Base-by-base conservation (phyloP, 257 asterid genomes). In the Knoxia roxburghii region DNA sequence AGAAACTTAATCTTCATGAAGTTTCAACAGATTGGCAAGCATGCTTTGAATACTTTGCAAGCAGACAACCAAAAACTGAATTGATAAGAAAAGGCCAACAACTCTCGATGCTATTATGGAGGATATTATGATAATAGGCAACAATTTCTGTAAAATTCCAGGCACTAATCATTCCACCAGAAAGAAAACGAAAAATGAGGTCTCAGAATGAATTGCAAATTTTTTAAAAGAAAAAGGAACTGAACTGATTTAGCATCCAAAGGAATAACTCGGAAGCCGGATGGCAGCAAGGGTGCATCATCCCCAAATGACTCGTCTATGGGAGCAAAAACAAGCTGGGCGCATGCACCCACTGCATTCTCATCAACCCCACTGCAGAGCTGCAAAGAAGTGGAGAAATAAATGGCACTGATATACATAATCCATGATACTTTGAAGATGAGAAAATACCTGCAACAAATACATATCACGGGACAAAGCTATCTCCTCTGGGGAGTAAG, bases 271-370 rank as follows among this genome's bases (percentile, higher is more conserved):
- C 91, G 97, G 68, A 94, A 94, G 17, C 99, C 99, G 45, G 97
- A 90, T 13, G 97, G 89, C 41, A 90, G 86, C 79, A 94, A 33
- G 20, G 91, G 93, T 59, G 96, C 97, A 68, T 94, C 99, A 30
- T 94, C 97, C 15, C 96, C 95, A 52, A 94, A 90, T 18, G 96
- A 85, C 72, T 88, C 99, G 51, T 90, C 96, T 17, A 94, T 90
- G 1, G 99, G 95, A 43, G 97, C 95, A 79, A 94, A 94, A 62
- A 94, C 95, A 11, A 94, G 96, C 87, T 94, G 96, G 70, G 97
- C 89, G 68, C 95, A 93, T 32, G 90, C 77, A 50, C 96, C 96
- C 7, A 81, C 78, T 32, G 80, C 79, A 45, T 85, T 79, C 79
- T 94, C 99, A 61, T 94, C 96, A 11, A 87, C 81, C 59, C 96